These are phyloP conservation scores for Arthrocladium fulminans DNA, from an alignment of 2,329 filamentous ascomycete genomes.

Conservation along the genomic window DNA sequence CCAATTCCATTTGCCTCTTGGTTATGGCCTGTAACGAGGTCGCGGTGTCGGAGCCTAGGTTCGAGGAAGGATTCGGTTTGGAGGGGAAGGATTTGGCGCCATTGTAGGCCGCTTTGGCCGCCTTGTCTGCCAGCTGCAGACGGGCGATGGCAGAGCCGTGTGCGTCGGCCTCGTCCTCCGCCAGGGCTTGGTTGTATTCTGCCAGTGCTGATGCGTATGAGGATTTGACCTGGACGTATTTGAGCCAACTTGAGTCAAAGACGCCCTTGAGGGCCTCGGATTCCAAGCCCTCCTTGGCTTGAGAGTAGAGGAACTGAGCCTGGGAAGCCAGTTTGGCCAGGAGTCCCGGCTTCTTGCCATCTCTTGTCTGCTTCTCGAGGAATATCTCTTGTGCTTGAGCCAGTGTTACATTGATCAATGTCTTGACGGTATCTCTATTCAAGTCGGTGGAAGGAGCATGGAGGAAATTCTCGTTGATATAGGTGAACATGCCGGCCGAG, in stretches of 20 bases:
- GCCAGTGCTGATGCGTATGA: slow-evolving; percentile 75
- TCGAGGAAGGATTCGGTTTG: slow-evolving; percentile 69
- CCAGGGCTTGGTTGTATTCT: slow-evolving; percentile 86
- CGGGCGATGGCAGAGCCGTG: slow-evolving; percentile 79
- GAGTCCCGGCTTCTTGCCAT: slow-evolving; percentile 85
- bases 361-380: slow-evolving; percentile 86
- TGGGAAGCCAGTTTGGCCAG: slow-evolving; percentile 90
- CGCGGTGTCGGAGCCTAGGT: slow-evolving; percentile 73
- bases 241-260: slow-evolving; percentile 89
- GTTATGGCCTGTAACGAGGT: slow-evolving; percentile 66
- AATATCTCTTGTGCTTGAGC: slow-evolving; percentile 97
- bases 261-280: slow-evolving; percentile 85
- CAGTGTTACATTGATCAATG: slow-evolving; percentile 82
- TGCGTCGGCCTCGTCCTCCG: slow-evolving; percentile 79
- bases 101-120: slow-evolving; percentile 69
- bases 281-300: slow-evolving; percentile 81
- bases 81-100: slow-evolving; percentile 71
- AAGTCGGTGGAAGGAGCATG: slow-evolving; percentile 95
- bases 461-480: slow-evolving; percentile 99
- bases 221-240: slow-evolving; percentile 63
- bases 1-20: slow-evolving; percentile 68
- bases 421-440: slow-evolving; percentile 91
- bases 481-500: slow-evolving; percentile 98
- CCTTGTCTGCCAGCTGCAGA: slow-evolving; percentile 68
- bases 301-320: slow-evolving; percentile 75